Percentiles rank a stretch among this genome's conserved stretches.
Evolutionary conservation across 1,284 basidiomycete genomes (phyloP).

Genomic region (Melanopsichium pennsylvanicum): DNA sequence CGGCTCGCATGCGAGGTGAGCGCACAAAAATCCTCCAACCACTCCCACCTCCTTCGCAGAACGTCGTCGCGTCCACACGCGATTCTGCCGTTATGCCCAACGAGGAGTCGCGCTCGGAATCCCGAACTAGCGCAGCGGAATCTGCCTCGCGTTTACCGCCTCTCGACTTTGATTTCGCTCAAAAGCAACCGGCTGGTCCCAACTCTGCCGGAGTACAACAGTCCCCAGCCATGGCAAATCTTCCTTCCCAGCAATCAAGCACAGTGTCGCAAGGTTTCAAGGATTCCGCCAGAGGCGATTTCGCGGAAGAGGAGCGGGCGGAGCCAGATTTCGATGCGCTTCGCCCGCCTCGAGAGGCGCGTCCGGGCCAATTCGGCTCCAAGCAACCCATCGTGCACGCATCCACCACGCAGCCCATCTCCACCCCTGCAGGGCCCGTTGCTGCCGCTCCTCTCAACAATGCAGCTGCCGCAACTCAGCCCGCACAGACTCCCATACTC

Average conservation of each 20-base stretch:
- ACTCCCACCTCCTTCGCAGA: constrained; percentile 51
- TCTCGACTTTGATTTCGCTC: constrained; percentile 38
- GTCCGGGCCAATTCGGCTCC: constrained; percentile 10
- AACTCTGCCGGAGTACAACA: neutral
- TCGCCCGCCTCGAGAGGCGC: constrained; percentile 12
- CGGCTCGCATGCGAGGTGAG: constrained; percentile 63
- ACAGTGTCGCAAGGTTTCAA: constrained; percentile 21
- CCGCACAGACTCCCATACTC: constrained; percentile 11
- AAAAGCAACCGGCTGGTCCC: constrained; percentile 5
- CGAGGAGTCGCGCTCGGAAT: constrained; percentile 14
- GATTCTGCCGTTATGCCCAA: neutral
- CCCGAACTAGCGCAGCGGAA: constrained; percentile 19
- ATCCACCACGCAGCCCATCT: constrained; percentile 4
- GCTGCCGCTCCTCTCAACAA: constrained; percentile 12
- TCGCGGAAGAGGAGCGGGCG: constrained; percentile 2
- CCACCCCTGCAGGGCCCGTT: constrained; percentile 12
- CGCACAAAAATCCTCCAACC: constrained; percentile 61
- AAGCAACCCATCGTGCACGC: constrained; percentile 1
- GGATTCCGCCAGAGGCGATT: constrained; percentile 18
- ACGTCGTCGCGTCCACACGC: neutral
- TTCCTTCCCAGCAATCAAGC: constrained; percentile 8
- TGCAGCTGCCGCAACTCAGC: constrained; percentile 2
- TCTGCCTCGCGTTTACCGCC: constrained; percentile 36
- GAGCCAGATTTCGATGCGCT: constrained; percentile 18
- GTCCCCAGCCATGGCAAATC: constrained; percentile 4